Conservation (phyloP, 1,284 basidiomycete genomes). For the Boletus sp. region DNA sequence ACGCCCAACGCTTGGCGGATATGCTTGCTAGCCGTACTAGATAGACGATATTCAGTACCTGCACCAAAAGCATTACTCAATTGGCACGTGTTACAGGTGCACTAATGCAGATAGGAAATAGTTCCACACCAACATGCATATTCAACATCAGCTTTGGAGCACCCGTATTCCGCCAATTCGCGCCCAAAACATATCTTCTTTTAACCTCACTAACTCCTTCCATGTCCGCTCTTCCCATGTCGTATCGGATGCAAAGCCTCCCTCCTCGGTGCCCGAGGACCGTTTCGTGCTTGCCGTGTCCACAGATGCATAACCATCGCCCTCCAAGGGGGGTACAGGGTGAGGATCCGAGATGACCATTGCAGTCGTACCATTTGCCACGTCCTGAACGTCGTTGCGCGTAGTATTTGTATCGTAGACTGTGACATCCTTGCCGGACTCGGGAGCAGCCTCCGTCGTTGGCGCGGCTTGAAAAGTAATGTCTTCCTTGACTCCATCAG, state of each 20-base stretch:
- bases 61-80: not conserved
- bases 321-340: slow-evolving; percentile 2
- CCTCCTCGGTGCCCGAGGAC: slow-evolving; percentile 26
- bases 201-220: slow-evolving; percentile 79
- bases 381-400: not conserved
- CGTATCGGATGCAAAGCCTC: slow-evolving; percentile 57
- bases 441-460: slow-evolving; percentile 7
- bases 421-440: not conserved
- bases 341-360: not conserved
- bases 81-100: not conserved
- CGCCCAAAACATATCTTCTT: slow-evolving; percentile 92
- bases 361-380: slow-evolving; percentile 5
- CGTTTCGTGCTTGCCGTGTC: slow-evolving; percentile 27
- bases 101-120: not conserved
- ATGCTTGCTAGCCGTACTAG: not conserved
- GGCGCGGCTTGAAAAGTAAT: not conserved
- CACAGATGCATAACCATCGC: slow-evolving; percentile 18
- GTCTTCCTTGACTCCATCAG: not conserved
- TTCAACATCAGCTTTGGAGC: slow-evolving; percentile 9
- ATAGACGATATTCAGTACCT: not conserved
- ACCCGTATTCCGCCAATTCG: slow-evolving; percentile 68
- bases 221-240: slow-evolving; percentile 92
- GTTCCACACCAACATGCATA: not conserved
- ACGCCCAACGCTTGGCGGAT: slow-evolving; percentile 4
- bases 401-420: not conserved